Base-by-base conservation (phyloP, 208 protist genomes). In the Crithidia thermophila region DNA sequence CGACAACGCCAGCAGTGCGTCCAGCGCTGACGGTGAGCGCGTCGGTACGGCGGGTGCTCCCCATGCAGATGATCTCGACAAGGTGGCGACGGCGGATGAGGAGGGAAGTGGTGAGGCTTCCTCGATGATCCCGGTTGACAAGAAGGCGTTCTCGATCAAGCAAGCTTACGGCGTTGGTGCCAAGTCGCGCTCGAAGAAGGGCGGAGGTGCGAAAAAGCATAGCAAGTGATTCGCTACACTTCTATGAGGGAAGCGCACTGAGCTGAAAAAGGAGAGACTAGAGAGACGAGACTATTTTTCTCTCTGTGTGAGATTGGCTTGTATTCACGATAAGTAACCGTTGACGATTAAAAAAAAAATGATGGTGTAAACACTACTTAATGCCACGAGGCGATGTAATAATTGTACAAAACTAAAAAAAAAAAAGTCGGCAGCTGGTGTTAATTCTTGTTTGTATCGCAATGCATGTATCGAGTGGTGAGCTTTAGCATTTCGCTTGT, bases 131-230 rank as follows among this genome's bases (percentile, higher is more conserved):
- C 60, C 68, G 0, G 16, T 57, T 0, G 68, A 75, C 14, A 67
- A 67, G 34, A 34, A 56, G 30, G 67, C 67, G 13, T 66, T 65
- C 20, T 63, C 72, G 2, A 68, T 78, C 14, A 68, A 70, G 21
- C 64, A 78, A 52, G 34, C 23, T 31, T 78, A 78, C 58, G 72
- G 69, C 52, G 43, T 61, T 7, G 68, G 70, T 13, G 37, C 42
- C 4, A 70, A 73, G 51, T 7, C 37, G 10, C 61, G 61, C 13
- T 21, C 31, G 11, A 68, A 62, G 43, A 53, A 51, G 21, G 50
- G 18, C 2, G 37, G 51, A 2, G 5, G 57, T 9, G 55, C 65
- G 27, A 37, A 20, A 45, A 73, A 23, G 21, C 8, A 21, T 28
- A 27, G n/a, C 9, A 23, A 6, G 13, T 23, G 8, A 21, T 27